phyloP scores from a whole-genome alignment of 2,329 filamentous ascomycete genomes.

The Westerdykella aurantiaca region DNA sequence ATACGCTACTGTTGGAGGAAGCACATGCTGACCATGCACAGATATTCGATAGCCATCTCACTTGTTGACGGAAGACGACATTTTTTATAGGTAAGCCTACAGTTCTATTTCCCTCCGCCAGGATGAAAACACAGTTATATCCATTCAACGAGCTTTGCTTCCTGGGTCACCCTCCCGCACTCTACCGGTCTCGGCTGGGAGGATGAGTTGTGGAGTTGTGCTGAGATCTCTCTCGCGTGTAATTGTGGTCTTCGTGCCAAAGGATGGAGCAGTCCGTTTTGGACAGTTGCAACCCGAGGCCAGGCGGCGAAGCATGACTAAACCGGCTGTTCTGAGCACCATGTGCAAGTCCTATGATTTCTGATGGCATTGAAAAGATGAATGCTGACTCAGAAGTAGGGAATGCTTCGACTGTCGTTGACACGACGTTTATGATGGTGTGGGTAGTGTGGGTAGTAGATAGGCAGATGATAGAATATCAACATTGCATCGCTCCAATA shows the following conservation, averaged over 20 bases:
- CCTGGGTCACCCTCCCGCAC: slow-evolving; percentile 70
- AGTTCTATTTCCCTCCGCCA: slow-evolving; percentile 26
- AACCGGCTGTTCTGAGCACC: slow-evolving; percentile 59
- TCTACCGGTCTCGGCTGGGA: slow-evolving; percentile 53
- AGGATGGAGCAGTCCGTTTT: slow-evolving; percentile 34
- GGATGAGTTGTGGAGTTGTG: slow-evolving; percentile 72
- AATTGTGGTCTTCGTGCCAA: slow-evolving; percentile 53
- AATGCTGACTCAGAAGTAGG: too few relatives aligned
- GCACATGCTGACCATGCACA: slow-evolving; percentile 4
- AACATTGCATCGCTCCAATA: too few relatives aligned
- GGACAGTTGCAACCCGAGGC: slow-evolving; percentile 46
- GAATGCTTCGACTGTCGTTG: too few relatives aligned
- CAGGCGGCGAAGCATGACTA: slow-evolving; percentile 62
- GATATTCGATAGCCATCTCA: not conserved
- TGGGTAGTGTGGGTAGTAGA: too few relatives aligned
- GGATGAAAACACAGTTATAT: slow-evolving; percentile 57
- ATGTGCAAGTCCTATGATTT: too few relatives aligned
- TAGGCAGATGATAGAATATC: too few relatives aligned
- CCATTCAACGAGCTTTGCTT: slow-evolving; percentile 57
- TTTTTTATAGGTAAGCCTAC: slow-evolving; percentile 18
- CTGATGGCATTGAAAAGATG: too few relatives aligned
- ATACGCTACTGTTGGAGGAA: slow-evolving; percentile 1
- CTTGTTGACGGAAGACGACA: not conserved
- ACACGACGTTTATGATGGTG: too few relatives aligned
- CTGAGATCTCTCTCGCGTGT: slow-evolving; percentile 38